Conservation (phyloP, 208 protist species). For the Naegleria lovaniensis region DNA sequence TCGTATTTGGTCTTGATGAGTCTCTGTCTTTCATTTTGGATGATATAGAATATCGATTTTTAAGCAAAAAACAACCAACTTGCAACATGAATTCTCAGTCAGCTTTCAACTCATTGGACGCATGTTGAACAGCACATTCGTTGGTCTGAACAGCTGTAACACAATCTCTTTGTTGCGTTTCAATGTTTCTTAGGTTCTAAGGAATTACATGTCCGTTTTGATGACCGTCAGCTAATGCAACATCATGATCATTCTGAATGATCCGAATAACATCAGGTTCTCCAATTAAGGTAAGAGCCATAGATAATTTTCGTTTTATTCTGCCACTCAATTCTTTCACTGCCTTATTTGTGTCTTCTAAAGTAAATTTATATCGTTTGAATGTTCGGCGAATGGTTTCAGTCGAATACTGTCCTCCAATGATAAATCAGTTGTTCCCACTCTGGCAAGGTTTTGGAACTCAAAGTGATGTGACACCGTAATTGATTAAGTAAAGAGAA, state of each 20-base stretch:
- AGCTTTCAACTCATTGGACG: too few relatives aligned
- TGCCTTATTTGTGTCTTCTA: background rate
- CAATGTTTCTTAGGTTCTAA: too few relatives aligned
- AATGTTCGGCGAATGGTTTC: constrained; percentile 12
- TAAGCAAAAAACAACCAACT: too few relatives aligned
- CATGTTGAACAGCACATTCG: too few relatives aligned
- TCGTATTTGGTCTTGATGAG: background rate
- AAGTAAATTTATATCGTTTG: background rate
- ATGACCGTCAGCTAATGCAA: too few relatives aligned
- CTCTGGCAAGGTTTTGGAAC: too few relatives aligned
- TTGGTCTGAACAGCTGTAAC: too few relatives aligned
- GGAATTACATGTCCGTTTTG: too few relatives aligned
- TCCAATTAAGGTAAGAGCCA: constrained; percentile 67
- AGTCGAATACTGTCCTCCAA: background rate
- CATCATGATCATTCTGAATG: constrained; percentile 43
- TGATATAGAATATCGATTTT: constrained; percentile 21
- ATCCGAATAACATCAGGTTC: constrained; percentile 62
- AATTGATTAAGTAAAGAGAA: too few relatives aligned
- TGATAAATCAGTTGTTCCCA: constrained; percentile 39
- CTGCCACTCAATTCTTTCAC: constrained; percentile 54
- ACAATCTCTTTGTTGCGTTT: too few relatives aligned
- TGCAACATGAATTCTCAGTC: too few relatives aligned
- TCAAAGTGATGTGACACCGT: too few relatives aligned
- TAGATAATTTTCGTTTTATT: constrained; percentile 69
- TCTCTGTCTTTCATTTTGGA: background rate